A percentile compares a stretch with the other conserved stretches of the same genome.
phyloP scores from a whole-genome alignment of 495 filamentous ascomycete genomes.

The Patellaria atrata region DNA sequence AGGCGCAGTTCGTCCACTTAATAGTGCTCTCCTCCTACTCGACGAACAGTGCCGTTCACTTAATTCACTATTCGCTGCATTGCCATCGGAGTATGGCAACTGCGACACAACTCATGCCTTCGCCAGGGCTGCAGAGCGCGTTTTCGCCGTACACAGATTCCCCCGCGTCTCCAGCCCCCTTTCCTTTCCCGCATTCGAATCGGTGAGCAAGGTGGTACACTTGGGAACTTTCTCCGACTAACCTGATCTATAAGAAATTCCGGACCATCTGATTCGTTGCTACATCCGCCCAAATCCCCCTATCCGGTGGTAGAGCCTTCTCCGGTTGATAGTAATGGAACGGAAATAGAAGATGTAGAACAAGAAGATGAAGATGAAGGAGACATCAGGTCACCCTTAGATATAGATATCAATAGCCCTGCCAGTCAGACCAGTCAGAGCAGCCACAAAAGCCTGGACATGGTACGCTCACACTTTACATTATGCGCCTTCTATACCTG shows the following conservation, averaged over 20 bases:
- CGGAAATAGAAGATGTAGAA: slow-evolving; percentile 57
- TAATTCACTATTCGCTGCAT: too few relatives aligned
- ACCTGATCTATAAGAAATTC: slow-evolving; percentile 17
- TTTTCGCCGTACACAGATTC: slow-evolving; percentile 49
- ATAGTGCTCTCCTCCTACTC: too few relatives aligned
- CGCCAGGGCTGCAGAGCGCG: slow-evolving; percentile 35
- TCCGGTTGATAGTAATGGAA: slow-evolving; percentile 62
- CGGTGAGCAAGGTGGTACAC: slow-evolving; percentile 26
- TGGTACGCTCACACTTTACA: slow-evolving; percentile 6
- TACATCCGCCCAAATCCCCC: slow-evolving; percentile 21
- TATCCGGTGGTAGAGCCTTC: slow-evolving; percentile 48
- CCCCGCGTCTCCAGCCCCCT: slow-evolving; percentile 39
- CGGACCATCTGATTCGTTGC: slow-evolving; percentile 19
- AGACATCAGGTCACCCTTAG: slow-evolving; percentile 26
- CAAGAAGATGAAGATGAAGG: slow-evolving; percentile 31
- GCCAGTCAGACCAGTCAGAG: slow-evolving; percentile 20
- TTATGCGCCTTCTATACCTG: slow-evolving; percentile 8
- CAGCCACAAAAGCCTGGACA: slow-evolving; percentile 17
- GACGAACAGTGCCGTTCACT: too few relatives aligned
- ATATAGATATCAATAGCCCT: slow-evolving; percentile 24
- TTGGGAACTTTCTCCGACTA: background rate
- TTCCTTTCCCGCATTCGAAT: slow-evolving; percentile 32
- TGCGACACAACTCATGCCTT: slow-evolving; percentile 27
- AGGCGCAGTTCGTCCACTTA: too few relatives aligned
- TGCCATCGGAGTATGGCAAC: slow-evolving; percentile 13